Base-by-base conservation (phyloP, 2,329 filamentous ascomycete genomes). In the Cordyceps militaris region DNA sequence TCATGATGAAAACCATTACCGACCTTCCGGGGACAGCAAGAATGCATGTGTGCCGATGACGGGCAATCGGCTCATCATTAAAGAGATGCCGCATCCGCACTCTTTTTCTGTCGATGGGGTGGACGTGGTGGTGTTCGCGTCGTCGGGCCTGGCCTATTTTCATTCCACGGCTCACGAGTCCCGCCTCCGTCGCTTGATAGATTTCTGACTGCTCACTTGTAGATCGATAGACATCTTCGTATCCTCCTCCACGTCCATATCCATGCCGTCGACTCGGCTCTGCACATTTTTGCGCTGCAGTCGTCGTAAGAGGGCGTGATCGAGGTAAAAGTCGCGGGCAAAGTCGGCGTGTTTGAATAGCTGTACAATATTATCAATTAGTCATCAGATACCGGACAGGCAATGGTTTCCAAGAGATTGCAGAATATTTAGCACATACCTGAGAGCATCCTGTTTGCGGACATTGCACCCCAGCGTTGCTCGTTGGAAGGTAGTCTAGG, bases 401-500 rank as follows among this genome's bases (percentile, higher is more conserved):
- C 4, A 21, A n/a, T n/a, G n/a, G n/a, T n/a, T n/a, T 36, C 4
- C 7, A 36, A 9, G 4, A 36, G 34, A 14, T 14, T 24, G 40
- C 19, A 24, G 11, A 3, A 13, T 13, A 30, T 23, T n/a, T n/a
- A 14, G 2, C 9, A 61, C 73, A 57, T 71, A 84, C 82, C 73
- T 80, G 73, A 50, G 75, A 73, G 67, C 88, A 91, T 1, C 87
- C 87, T 2, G 79, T 72, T 58, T 84, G 79, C 0, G 87, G 87
- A 67, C 88, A 91, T 55, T 79, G 74, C 1, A 81, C 74, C 52
- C 71, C 54, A 52, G 65, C n/a, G n/a, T n/a, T n/a, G n/a, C n/a
- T 59, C 63, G 65, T 56, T 77, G 77, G 67, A 76, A 85, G 44
- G 60, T 74, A 75, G n/a, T 83, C 79, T 24, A 81, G 58, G 40